Evolutionary conservation across 2,329 filamentous ascomycete genomes (phyloP), one percentile per base, ranked within the genome.

Genomic region (Tricladium varicosporioides): DNA sequence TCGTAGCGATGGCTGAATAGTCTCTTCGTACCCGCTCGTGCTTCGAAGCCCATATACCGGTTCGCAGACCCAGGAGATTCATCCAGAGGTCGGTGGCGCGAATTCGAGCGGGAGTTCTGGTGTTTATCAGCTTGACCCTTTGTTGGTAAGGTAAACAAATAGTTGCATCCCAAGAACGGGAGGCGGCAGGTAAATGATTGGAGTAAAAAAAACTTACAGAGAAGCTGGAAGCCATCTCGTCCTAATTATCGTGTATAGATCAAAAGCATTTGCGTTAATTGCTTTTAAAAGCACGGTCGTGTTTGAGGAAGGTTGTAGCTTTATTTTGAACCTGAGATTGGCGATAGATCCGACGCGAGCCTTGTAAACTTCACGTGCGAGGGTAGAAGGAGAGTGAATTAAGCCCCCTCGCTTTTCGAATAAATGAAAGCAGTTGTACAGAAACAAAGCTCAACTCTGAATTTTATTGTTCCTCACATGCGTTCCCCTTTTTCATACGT

Each of bases 31-130:
- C 36, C 36, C 11, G 7, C 22, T 27, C 51, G 58, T 36, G 62
- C 52, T 31, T 15, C 40, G 19, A 45, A 31, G 47, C 56, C 53
- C 15, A 40, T n/a, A 15, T n/a, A 27, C 18, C 27, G 15, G 19
- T 31, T 57, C 36, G 40, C 18, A 43, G 9, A 45, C 19, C 40
- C 48, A 13, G 13, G 50, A 48, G 51, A 48, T 46, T 62, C 63
- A 19, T 54, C 56, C 18, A 49, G 40, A 33, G 49, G 45, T 47
- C 32, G 44, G 36, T 50, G 48, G 52, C 60, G 60, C 40, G 60
- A 60, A 36, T 48, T 33, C 46, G 22, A 27, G 22, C 60, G 62
- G 56, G 51, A 22, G 8, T 32, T n/a, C 45, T 53, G n/a, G 48
- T 14, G 27, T 50, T 42, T 36, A 33, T 48, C 56, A 36, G 45